phyloP scores from a whole-genome alignment of 768 basidiomycete genomes.

The Russula emetica region DNA sequence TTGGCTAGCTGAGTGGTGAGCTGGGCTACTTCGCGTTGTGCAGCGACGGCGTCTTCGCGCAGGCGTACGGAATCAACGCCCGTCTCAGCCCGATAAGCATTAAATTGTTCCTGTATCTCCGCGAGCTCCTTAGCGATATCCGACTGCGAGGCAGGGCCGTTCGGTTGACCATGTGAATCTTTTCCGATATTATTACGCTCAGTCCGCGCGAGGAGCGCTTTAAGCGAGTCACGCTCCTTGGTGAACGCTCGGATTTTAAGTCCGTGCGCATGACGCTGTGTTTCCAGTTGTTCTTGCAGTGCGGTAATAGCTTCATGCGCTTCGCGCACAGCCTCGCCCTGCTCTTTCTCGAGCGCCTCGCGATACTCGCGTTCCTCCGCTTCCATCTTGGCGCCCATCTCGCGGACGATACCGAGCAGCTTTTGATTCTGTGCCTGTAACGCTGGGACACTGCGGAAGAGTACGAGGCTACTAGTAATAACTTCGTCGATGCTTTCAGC shows the following conservation, averaged over 20 bases:
- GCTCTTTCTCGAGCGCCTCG: too few relatives aligned
- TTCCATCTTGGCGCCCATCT: conserved; percentile 83
- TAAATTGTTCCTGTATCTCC: conserved; percentile 75
- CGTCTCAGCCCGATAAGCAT: conserved; percentile 76
- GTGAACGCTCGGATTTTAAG: conserved; percentile 70
- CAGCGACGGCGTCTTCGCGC: conserved; percentile 60
- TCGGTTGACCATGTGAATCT: conserved; percentile 30
- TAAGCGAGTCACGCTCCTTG: conserved; percentile 85
- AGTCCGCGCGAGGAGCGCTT: conserved; percentile 61
- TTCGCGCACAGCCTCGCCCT: too few relatives aligned
- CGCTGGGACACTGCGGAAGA: too few relatives aligned
- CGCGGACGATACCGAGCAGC: conserved; percentile 76
- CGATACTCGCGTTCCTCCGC: conserved; percentile 73
- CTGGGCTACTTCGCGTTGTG: conserved; percentile 66
- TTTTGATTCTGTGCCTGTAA: conserved; percentile 88
- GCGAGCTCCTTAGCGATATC: conserved; percentile 58
- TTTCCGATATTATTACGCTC: conserved; percentile 35
- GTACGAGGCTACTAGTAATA: conserved; percentile 84
- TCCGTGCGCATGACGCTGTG: too few relatives aligned
- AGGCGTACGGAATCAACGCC: conserved; percentile 67
- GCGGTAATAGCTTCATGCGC: too few relatives aligned
- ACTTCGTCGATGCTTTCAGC: conserved; percentile 66
- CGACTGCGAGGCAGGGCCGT: conserved; percentile 21
- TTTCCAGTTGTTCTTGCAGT: too few relatives aligned
- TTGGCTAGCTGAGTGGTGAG: conserved; percentile 70